phyloP scores from a whole-genome alignment of 2,329 filamentous ascomycete species.

The Zelopaecilomyces penicillatus region DNA sequence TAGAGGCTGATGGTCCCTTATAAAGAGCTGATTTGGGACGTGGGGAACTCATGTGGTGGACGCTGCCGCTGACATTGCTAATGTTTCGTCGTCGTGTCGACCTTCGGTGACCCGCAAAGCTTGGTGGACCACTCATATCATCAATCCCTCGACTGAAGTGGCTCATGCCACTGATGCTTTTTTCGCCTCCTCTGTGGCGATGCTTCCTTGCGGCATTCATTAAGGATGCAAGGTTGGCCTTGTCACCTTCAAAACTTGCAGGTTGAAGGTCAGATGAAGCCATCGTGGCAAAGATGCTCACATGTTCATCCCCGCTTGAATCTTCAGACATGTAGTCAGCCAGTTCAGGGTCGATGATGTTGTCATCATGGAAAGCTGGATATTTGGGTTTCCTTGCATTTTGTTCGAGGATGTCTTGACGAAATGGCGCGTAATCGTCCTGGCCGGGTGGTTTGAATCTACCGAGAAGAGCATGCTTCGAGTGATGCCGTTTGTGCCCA shows the following conservation, averaged over 20 bases:
- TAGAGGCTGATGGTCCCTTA: constrained; percentile 46
- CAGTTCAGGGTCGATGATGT: constrained; percentile 94
- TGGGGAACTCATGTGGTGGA: constrained; percentile 64
- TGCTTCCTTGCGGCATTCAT: constrained; percentile 68
- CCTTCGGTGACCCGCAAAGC: constrained; percentile 51
- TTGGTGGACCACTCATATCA: constrained; percentile 45
- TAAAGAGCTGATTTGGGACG: constrained; percentile 51
- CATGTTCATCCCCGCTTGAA: constrained; percentile 86
- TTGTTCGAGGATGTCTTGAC: constrained; percentile 61
- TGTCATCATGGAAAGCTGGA: constrained; percentile 95
- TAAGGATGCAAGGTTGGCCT: constrained; percentile 61
- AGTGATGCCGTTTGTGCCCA: constrained; percentile 76
- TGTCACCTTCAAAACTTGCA: constrained; percentile 66
- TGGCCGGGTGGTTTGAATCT: constrained; percentile 57
- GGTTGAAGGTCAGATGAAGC: constrained; percentile 57
- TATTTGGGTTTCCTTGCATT: constrained; percentile 56
- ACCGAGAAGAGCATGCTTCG: constrained; percentile 74
- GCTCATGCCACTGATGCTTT: constrained; percentile 63
- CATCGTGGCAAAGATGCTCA: constrained; percentile 72
- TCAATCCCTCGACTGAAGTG: constrained; percentile 57
- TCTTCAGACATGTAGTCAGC: constrained; percentile 94
- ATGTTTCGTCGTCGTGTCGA: constrained; percentile 68
- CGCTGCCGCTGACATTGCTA: constrained; percentile 68
- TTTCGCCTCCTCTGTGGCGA: constrained; percentile 64
- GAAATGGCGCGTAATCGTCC: constrained; percentile 83